Percentiles rank a stretch among this genome's conserved stretches.
Conservation (phyloP, 106 monocot species). For the Dendrobium nobile region DNA sequence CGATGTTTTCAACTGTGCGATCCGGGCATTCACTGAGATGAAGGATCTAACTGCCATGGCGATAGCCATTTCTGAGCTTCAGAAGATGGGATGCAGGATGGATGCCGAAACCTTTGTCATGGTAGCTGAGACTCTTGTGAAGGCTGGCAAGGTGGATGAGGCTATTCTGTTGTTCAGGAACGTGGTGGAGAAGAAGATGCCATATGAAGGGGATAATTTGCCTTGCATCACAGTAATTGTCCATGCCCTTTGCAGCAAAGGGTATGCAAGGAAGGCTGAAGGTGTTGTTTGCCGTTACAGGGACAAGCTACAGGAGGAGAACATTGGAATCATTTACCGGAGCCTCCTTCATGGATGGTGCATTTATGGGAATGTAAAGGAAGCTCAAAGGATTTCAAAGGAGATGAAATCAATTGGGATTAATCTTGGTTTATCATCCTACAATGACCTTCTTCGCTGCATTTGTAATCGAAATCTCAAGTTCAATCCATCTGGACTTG, state of each 20-base stretch:
- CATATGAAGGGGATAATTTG: background rate
- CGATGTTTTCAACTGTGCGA: constrained; percentile 31
- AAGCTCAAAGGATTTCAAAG: constrained; percentile 43
- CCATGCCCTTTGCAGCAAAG: constrained; percentile 50
- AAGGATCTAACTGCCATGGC: constrained; percentile 43
- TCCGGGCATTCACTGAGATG: constrained; percentile 32
- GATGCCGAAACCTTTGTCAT: constrained; percentile 28
- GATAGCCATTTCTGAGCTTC: constrained; percentile 27
- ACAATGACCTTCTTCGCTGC: constrained; percentile 43
- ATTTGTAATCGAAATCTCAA: constrained; percentile 54
- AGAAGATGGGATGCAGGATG: constrained; percentile 27
- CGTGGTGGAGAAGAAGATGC: constrained; percentile 17
- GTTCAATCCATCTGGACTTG: constrained; percentile 64
- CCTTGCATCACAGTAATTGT: constrained; percentile 19
- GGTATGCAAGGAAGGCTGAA: constrained; percentile 45
- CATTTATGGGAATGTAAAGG: constrained; percentile 43
- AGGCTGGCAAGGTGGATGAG: constrained; percentile 33
- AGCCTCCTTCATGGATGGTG: constrained; percentile 75
- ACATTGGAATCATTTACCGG: constrained; percentile 1
- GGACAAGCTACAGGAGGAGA: constrained; percentile 14
- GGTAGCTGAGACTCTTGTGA: constrained; percentile 38
- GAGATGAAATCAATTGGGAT: constrained; percentile 42
- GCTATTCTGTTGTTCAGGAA: constrained; percentile 43
- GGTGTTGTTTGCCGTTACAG: constrained; percentile 45
- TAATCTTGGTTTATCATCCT: constrained; percentile 30